Conservation (phyloP, 2,329 filamentous ascomycete genomes). For the Cladophialophora chaetospira region DNA sequence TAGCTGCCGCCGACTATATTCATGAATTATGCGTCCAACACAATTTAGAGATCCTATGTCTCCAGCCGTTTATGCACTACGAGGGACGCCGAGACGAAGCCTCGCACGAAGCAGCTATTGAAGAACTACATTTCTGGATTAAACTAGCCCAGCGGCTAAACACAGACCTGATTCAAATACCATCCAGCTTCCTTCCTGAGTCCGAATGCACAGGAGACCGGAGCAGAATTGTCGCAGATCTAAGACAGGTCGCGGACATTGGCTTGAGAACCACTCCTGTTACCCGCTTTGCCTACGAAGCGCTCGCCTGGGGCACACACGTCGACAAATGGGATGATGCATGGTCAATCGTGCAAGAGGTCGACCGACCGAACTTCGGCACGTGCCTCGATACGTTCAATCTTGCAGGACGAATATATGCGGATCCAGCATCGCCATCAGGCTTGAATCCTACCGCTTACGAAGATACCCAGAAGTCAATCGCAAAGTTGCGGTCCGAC, state of each 20-base stretch:
- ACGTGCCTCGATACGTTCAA: constrained; percentile 79
- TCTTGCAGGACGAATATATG: constrained; percentile 70
- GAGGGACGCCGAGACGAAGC: constrained; percentile 69
- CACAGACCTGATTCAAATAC: constrained; percentile 74
- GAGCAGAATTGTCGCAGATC: constrained; percentile 41
- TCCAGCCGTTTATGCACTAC: constrained; percentile 70
- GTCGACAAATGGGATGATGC: constrained; percentile 70
- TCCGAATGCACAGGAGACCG: constrained; percentile 51
- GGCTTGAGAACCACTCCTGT: constrained; percentile 56
- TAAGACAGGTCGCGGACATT: constrained; percentile 55
- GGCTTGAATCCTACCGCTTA: constrained; percentile 60
- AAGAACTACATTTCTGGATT: constrained; percentile 71
- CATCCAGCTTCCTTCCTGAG: constrained; percentile 66
- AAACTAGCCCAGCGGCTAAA: constrained; percentile 62
- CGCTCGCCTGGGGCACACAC: constrained; percentile 70
- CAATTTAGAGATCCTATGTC: constrained; percentile 28
- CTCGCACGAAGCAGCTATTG: constrained; percentile 59
- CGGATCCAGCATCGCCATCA: constrained; percentile 61
- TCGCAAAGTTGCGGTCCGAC: constrained; percentile 55
- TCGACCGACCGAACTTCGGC: constrained; percentile 72
- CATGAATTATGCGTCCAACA: constrained; percentile 20
- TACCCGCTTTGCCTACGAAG: constrained; percentile 73
- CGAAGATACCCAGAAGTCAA: constrained; percentile 55
- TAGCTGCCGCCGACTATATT: constrained; percentile 28
- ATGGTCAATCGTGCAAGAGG: constrained; percentile 67